Evolutionary conservation across 371 early-diverging fungal genomes (phyloP).

Genomic region (Amoeboaphelidium protococcarum): DNA sequence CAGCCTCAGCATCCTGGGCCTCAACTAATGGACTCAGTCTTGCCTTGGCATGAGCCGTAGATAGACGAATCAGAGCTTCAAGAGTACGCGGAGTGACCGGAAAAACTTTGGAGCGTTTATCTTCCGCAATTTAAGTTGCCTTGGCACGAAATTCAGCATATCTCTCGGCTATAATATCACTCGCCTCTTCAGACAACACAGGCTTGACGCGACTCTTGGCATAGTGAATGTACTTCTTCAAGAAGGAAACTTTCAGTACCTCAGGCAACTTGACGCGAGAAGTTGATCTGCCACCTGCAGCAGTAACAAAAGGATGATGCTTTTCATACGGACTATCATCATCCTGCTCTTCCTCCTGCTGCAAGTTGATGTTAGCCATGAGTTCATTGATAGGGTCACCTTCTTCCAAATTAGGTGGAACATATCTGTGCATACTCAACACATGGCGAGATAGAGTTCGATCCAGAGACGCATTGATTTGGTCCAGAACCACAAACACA

Average conservation of each 20-base stretch:
- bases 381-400: constrained; percentile 31
- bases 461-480: constrained; percentile 32
- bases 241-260: constrained; percentile 37
- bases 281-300: not conserved
- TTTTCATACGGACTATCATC: constrained; percentile 17
- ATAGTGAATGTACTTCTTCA: constrained; percentile 60
- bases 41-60: constrained; percentile 95
- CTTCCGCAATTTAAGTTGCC: constrained; percentile 12
- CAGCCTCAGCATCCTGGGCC: constrained; percentile 55
- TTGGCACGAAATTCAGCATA: constrained; percentile 1
- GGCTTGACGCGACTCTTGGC: constrained; percentile 47
- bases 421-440: constrained; percentile 68
- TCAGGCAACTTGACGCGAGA: constrained; percentile 7
- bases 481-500: constrained; percentile 47
- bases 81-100: constrained; percentile 96
- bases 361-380: constrained; percentile 27
- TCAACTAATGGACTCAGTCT: constrained; percentile 58
- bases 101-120: constrained; percentile 8
- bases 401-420: constrained; percentile 59
- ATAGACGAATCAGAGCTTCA: constrained; percentile 93
- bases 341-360: constrained; percentile 10
- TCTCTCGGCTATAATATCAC: not conserved
- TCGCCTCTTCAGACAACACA: constrained; percentile 19
- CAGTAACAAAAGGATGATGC: constrained; percentile 25
- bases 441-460: constrained; percentile 71